These are phyloP conservation scores for Lantana camara DNA, from an alignment of 257 asterid genomes.

Conservation along the genomic window DNA sequence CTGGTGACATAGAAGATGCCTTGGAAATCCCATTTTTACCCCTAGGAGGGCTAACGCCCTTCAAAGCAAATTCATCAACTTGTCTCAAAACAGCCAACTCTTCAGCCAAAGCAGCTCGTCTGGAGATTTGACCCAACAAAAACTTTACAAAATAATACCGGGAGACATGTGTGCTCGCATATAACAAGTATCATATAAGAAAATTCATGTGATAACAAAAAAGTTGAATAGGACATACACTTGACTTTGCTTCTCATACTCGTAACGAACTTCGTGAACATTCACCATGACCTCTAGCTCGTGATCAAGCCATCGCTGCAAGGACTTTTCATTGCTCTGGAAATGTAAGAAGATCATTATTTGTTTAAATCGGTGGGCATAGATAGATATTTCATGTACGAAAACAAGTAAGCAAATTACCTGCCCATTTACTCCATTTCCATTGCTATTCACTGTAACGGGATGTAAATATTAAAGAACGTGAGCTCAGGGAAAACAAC, in stretches of 20 bases:
- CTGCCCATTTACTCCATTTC: slow-evolving; percentile 61
- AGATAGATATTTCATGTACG: slow-evolving; percentile 1
- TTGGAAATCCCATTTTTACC: slow-evolving; percentile 66
- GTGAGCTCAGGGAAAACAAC: background rate
- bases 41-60: slow-evolving; percentile 66
- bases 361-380: slow-evolving; percentile 5
- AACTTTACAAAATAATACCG: background rate
- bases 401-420: slow-evolving; percentile 22
- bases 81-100: slow-evolving; percentile 66
- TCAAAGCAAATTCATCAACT: slow-evolving; percentile 65
- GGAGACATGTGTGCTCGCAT: background rate
- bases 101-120: slow-evolving; percentile 77
- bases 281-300: slow-evolving; percentile 79
- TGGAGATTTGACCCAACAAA: slow-evolving; percentile 30
- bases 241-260: slow-evolving; percentile 78
- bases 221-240: slow-evolving; percentile 50
- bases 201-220: background rate
- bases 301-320: slow-evolving; percentile 75
- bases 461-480: slow-evolving; percentile 1
- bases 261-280: slow-evolving; percentile 77
- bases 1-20: slow-evolving; percentile 68
- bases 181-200: background rate
- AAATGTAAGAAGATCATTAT: slow-evolving; percentile 1
- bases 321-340: slow-evolving; percentile 58
- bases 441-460: slow-evolving; percentile 54